Base-by-base conservation (phyloP, 1,284 basidiomycete species). In the Malassezia vespertilionis region DNA sequence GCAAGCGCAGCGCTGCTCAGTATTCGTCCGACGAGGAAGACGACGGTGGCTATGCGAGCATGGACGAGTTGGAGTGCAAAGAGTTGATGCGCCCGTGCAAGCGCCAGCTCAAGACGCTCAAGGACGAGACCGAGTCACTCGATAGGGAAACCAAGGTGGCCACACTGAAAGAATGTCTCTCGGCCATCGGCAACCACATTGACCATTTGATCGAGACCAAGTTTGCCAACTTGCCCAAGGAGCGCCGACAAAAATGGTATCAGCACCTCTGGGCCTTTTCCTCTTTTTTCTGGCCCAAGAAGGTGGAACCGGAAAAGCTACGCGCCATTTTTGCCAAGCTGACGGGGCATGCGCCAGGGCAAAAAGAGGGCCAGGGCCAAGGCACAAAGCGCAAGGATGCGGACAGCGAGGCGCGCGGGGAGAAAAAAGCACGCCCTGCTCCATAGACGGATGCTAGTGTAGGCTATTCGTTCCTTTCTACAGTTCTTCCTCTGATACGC, bases 31-130 rank as follows among this genome's bases (percentile, higher is more conserved):
- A 63, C 37, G 56, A 54, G 11, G 33, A 39, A 20, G 55, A 57
- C 23, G 64, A 61, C 37, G 57, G 59, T 37, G 55, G 58, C 11
- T 61, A 61, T 35, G 46, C 62, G 24, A 91, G 87, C 5, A 96
- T 97, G 90, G 91, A 96, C 66, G 93, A 97, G 72, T 78, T 76
- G 23, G 77, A 83, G 15, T 93, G 91, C 37, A 99, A 99, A 74
- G 90, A 96, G 73, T 82, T 90, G 64, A 73, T 99, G 57, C 80
- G 93, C 40, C 93, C 93, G 2, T 91, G 95, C 53, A 96, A 96
- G 78, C 86, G 86, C 73, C 86, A 95, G 72, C 77, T 99, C 63
- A 95, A 95, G 82, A 84, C 86, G 74, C 77, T 96, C 40, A 91
- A 93, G 73, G 61, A 69, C 38, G 86, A 86, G 14, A 90, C 88